Conservation (phyloP, 192 early-diverging fungal species). For the Entomortierella parvispora region DNA sequence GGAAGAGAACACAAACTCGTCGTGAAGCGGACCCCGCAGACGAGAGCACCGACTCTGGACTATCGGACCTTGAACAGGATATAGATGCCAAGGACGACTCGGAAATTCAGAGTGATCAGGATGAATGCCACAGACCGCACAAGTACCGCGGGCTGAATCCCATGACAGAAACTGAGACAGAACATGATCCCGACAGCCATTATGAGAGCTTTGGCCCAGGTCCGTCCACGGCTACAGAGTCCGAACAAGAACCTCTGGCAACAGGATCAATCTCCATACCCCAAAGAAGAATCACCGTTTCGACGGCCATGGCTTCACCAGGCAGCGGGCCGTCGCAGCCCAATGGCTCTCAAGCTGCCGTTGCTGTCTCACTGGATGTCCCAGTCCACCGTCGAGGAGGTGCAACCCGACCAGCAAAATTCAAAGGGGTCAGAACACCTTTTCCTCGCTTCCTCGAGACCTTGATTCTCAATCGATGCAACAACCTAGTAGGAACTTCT, state of each 20-base stretch:
- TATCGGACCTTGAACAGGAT: not conserved
- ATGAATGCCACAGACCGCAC: too few relatives aligned
- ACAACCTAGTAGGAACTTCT: slow-evolving; percentile 5
- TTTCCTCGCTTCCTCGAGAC: slow-evolving; percentile 28
- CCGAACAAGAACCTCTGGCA: slow-evolving; percentile 21
- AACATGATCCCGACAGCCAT: slow-evolving; percentile 17
- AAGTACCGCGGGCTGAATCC: not conserved
- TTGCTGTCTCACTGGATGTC: not conserved
- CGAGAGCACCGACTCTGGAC: not conserved
- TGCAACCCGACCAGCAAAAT: slow-evolving; percentile 29
- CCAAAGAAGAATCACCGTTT: not conserved
- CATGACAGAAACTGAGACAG: slow-evolving; percentile 45
- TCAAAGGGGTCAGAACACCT: slow-evolving; percentile 32
- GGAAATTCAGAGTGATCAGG: slow-evolving; percentile 11
- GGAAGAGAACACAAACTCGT: not conserved
- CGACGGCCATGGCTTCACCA: not conserved
- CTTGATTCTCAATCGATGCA: slow-evolving; percentile 19
- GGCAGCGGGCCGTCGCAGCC: not conserved
- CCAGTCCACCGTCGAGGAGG: slow-evolving; percentile 21
- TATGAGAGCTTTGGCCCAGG: slow-evolving; percentile 13
- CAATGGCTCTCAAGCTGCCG: too few relatives aligned
- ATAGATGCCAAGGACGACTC: not conserved
- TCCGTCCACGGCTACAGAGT: slow-evolving; percentile 23
- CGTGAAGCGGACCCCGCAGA: not conserved
- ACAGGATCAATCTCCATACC: not conserved